A percentile compares a stretch with the other conserved stretches of the same genome.
These are phyloP conservation scores for Chrysoporthe deuterocubensis DNA, from an alignment of 2,329 filamentous ascomycete genomes.

Conservation along the genomic window DNA sequence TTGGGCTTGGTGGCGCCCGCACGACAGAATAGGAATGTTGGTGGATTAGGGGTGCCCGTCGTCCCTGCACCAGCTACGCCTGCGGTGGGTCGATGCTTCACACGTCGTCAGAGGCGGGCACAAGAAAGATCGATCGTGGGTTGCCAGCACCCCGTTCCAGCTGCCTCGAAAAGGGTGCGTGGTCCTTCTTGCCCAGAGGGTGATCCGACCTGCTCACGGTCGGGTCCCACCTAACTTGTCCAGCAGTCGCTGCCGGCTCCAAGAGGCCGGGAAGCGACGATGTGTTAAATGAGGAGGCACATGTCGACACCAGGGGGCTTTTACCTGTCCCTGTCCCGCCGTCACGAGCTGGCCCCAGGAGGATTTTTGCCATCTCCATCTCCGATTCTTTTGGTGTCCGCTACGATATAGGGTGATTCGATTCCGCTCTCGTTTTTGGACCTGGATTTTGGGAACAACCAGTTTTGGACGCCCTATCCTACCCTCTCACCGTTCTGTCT, in stretches of 20 bases:
- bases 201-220: not conserved
- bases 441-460: slow-evolving; percentile 29
- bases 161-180: not conserved
- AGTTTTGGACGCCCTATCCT: slow-evolving; percentile 26
- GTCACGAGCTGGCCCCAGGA: not conserved
- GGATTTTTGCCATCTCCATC: slow-evolving; percentile 10
- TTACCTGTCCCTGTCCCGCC: not conserved
- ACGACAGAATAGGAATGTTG: not conserved
- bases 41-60: not conserved
- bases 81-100: not conserved
- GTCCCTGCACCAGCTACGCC: not conserved
- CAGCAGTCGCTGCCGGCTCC: not conserved
- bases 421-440: slow-evolving; percentile 24
- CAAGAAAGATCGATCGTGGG: not conserved
- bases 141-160: not conserved
- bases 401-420: not conserved
- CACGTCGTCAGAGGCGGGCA: not conserved
- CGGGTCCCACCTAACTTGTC: not conserved
- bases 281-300: not conserved
- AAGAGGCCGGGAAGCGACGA: not conserved
- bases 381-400: not conserved
- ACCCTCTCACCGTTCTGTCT: slow-evolving; percentile 1
- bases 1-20: not conserved
- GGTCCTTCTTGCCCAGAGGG: not conserved
- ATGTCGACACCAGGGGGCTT: not conserved